These are phyloP conservation scores for Pouteria glomerata DNA, from an alignment of 148 eudicot genomes.

Conservation along the genomic window DNA sequence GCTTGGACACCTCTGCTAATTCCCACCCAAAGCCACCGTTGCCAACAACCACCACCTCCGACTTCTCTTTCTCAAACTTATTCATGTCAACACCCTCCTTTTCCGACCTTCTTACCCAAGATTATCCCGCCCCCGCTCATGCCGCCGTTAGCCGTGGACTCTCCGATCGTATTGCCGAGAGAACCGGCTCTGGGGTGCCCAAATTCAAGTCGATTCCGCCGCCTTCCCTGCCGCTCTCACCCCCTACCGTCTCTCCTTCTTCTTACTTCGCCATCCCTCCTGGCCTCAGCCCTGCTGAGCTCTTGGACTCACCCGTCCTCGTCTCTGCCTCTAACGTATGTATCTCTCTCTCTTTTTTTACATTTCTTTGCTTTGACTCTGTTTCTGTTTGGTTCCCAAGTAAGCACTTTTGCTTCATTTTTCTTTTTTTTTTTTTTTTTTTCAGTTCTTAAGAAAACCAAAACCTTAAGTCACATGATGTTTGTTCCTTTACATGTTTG, in stretches of 20 bases:
- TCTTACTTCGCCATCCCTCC: slow-evolving; percentile 49
- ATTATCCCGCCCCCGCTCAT: slow-evolving; percentile 14
- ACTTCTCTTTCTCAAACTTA: slow-evolving; percentile 17
- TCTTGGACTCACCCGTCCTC: slow-evolving; percentile 83
- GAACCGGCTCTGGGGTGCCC: slow-evolving; percentile 50
- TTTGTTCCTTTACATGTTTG: not conserved
- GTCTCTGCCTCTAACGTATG: slow-evolving; percentile 51
- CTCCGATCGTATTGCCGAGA: slow-evolving; percentile 37
- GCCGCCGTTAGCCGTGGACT: slow-evolving; percentile 21
- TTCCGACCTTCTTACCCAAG: slow-evolving; percentile 53
- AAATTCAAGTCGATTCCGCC: slow-evolving; percentile 77
- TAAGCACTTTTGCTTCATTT: too few species aligned
- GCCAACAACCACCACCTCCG: slow-evolving; percentile 1
- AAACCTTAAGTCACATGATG: too few species aligned
- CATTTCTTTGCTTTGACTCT: too few species aligned
- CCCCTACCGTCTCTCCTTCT: slow-evolving; percentile 47
- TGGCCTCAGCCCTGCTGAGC: slow-evolving; percentile 62
- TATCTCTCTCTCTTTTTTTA: too few species aligned
- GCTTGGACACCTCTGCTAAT: slow-evolving; percentile 11
- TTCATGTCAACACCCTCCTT: slow-evolving; percentile 30
- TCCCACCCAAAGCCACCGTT: not conserved
- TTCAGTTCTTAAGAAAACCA: too few species aligned
- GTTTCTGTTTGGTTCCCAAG: slow-evolving; percentile 8
- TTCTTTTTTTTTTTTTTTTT: too few species aligned
- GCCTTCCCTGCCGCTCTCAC: slow-evolving; percentile 60